These are phyloP conservation scores for Cystobasidium pallidum DNA, from an alignment of 1,284 basidiomycete species.

Conservation along the genomic window DNA sequence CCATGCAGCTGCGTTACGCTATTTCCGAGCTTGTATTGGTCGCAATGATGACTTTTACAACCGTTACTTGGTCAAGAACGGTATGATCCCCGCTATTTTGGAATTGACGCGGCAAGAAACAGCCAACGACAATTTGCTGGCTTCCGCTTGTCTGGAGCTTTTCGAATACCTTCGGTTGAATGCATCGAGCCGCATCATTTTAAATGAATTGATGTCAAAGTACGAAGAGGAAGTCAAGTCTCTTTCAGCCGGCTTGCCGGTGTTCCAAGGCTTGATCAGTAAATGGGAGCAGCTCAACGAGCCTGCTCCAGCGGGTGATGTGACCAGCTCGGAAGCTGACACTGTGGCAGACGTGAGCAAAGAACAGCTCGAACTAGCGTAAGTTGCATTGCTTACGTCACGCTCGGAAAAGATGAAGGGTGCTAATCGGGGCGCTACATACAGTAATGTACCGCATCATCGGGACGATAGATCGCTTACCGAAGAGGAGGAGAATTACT, in stretches of 20 bases:
- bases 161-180: slow-evolving; percentile 65
- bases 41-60: slow-evolving; percentile 85
- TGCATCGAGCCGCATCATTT: slow-evolving; percentile 62
- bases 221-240: slow-evolving; percentile 64
- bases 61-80: slow-evolving; percentile 80
- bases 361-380: slow-evolving; percentile 6
- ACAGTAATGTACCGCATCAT: slow-evolving; percentile 12
- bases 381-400: background rate
- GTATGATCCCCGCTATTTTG: slow-evolving; percentile 74
- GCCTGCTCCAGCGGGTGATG: slow-evolving; percentile 28
- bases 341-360: slow-evolving; percentile 15
- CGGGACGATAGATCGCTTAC: slow-evolving; percentile 29
- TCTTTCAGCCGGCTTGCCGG: slow-evolving; percentile 69
- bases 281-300: slow-evolving; percentile 92
- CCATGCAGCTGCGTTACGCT: slow-evolving; percentile 78
- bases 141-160: slow-evolving; percentile 91
- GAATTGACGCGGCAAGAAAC: slow-evolving; percentile 80
- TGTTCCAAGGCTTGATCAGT: slow-evolving; percentile 71
- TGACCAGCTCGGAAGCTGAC: slow-evolving; percentile 12
- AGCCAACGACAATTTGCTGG: slow-evolving; percentile 84
- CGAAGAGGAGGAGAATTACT: slow-evolving; percentile 39
- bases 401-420: background rate
- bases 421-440: background rate
- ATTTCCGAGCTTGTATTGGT: slow-evolving; percentile 82
- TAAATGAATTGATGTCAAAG: slow-evolving; percentile 59